Conservation (phyloP, 768 basidiomycete genomes). For the Suillus alpinus region DNA sequence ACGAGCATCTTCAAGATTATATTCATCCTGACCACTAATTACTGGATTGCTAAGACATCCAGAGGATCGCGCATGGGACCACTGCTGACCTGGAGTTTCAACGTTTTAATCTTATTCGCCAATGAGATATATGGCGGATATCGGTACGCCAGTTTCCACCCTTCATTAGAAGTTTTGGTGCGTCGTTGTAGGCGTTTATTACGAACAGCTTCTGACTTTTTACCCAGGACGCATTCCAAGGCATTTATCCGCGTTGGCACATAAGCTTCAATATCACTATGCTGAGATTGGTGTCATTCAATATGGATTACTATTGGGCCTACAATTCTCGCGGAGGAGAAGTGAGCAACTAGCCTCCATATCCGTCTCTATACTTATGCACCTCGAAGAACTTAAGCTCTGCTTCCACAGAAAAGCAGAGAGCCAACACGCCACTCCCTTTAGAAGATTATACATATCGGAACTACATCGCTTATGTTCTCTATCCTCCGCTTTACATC, state of each 20-base stretch:
- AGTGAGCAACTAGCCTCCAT: constrained; percentile 31
- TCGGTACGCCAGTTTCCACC: constrained; percentile 52
- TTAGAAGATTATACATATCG: constrained; percentile 58
- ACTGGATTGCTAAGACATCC: constrained; percentile 49
- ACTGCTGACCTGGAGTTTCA: constrained; percentile 74
- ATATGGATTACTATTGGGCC: constrained; percentile 92
- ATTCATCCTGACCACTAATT: constrained; percentile 69
- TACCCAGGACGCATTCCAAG: constrained; percentile 61
- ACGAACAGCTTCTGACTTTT: constrained; percentile 4
- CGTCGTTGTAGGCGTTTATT: constrained; percentile 21
- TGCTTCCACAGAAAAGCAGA: constrained; percentile 54
- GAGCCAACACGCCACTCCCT: constrained; percentile 54
- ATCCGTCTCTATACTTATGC: constrained; percentile 7
- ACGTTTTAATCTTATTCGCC: constrained; percentile 65
- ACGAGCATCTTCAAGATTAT: constrained; percentile 75
- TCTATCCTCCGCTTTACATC: constrained; percentile 93
- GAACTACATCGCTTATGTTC: constrained; percentile 79
- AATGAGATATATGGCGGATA: constrained; percentile 82
- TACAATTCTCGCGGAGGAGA: constrained; percentile 41
- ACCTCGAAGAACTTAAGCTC: constrained; percentile 23
- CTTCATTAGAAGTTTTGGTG: constrained; percentile 61
- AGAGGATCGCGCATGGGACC: constrained; percentile 45
- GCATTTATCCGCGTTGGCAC: constrained; percentile 90
- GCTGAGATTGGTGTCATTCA: constrained; percentile 89
- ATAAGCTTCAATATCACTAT: constrained; percentile 95